Conservation (phyloP, 164 flowering plant species). For the Macadamia tetraphylla region DNA sequence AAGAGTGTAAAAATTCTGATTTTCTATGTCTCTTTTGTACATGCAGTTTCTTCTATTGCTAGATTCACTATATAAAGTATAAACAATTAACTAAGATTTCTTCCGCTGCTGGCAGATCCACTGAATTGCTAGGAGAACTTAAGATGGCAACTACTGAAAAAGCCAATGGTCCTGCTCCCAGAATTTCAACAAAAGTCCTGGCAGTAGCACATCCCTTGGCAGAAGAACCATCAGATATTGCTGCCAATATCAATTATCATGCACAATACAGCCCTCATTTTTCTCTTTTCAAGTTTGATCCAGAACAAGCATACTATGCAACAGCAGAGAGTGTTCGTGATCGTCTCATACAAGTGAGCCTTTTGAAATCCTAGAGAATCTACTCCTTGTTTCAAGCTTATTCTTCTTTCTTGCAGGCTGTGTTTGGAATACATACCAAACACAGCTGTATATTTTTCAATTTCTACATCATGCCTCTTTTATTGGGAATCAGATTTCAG, state of each 20-base stretch:
- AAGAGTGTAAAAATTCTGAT: no score
- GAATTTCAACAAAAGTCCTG: constrained; percentile 33
- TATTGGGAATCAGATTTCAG: no score
- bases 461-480: no score
- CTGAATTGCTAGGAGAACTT: background rate
- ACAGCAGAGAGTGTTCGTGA: constrained; percentile 92
- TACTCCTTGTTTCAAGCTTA: background rate
- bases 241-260: constrained; percentile 80
- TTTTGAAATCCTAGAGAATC: background rate
- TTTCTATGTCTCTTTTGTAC: no score
- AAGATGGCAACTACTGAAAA: constrained; percentile 34
- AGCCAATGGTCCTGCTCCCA: constrained; percentile 25
- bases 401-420: background rate
- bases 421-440: no score
- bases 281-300: constrained; percentile 82
- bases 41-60: no score
- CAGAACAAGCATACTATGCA: constrained; percentile 84
- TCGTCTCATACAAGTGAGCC: constrained; percentile 56
- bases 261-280: constrained; percentile 84
- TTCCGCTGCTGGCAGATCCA: background rate
- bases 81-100: background rate
- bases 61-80: background rate
- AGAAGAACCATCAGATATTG: constrained; percentile 56
- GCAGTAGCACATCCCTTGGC: constrained; percentile 64
- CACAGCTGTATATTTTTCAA: background rate